Evolutionary conservation across 345 rosid genomes (phyloP), one percentile per base, ranked within the genome.

Genomic region (Lumnitzera racemosa): DNA sequence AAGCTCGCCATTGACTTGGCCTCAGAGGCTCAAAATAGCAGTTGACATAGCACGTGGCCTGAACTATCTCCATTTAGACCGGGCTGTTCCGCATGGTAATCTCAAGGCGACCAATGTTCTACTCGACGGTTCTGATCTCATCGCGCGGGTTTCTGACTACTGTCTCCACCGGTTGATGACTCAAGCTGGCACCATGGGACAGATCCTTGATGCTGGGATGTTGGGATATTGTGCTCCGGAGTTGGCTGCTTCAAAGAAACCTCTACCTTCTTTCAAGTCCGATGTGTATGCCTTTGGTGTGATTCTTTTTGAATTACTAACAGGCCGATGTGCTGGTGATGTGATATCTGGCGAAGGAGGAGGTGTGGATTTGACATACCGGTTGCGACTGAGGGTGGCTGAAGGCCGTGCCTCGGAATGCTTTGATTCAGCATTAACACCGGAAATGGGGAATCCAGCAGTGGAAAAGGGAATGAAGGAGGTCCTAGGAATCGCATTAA

Each of bases 31-130:
- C 48, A 94, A 84, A 77, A 75, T 90, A 23, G 89, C 96, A 1
- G 99, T 94, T 46, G 97, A 94, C 55, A 81, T 90, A n/a, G 97
- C 99, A 43, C 97, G 99, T 60, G 97, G 99, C 74, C 86, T 94
- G 61, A 94, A 90, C 78, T 94, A 94, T 56, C 97, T 94, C 73
- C 99, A 94, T 76, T 88, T 94, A 1, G 99, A 94, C 64, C 87
- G 97, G n/a, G 94, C 89, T 46, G 81, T 84, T 68, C 99, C 99
- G 24, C 99, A 94, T 0, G 99, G 99, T 46, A 94, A 90, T 81
- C 84, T 94, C 51, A 94, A 94, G 75, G 88, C 96, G 31, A 76
- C 96, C 15, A 94, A 94, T 60, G 55, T 94, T 60, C 80, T 94
- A 55, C 70, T 94, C 47, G 99, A 90, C 2, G 96, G 99, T 36